These are phyloP conservation scores for Coleophoma eucalyptorum DNA, from an alignment of 2,329 filamentous ascomycete species.

Conservation along the genomic window DNA sequence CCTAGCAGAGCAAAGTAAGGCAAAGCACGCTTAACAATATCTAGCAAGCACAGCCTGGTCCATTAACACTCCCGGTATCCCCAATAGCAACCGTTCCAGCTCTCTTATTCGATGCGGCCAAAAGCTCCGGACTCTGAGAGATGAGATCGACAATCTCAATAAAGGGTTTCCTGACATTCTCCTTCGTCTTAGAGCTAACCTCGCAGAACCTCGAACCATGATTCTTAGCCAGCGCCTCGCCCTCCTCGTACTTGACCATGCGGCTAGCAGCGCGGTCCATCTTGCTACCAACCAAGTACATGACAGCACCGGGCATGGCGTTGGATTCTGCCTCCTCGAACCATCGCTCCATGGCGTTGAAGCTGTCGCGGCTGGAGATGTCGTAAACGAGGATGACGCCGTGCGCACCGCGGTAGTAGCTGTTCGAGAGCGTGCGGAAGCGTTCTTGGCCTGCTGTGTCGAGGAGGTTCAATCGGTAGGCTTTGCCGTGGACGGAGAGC, in stretches of 20 bases:
- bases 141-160: conserved; percentile 47
- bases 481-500: conserved; percentile 45
- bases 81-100: conserved; percentile 20
- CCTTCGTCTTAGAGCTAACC: conserved; percentile 48
- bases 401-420: conserved; percentile 93
- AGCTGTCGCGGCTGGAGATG: conserved; percentile 60
- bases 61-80: conserved; percentile 8
- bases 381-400: conserved; percentile 97
- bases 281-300: conserved; percentile 50
- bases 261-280: conserved; percentile 41
- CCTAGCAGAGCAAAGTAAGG: no score
- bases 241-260: conserved; percentile 43
- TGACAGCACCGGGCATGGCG: conserved; percentile 42
- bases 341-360: conserved; percentile 49
- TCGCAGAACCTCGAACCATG: conserved; percentile 47
- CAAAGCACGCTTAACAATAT: conserved; percentile 1
- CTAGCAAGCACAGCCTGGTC: conserved; percentile 21
- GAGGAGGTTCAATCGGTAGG: conserved; percentile 49
- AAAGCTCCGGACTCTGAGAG: conserved; percentile 39
- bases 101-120: conserved; percentile 22
- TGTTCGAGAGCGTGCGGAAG: conserved; percentile 89
- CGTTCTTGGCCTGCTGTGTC: conserved; percentile 96
- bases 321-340: conserved; percentile 49
- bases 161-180: conserved; percentile 47
- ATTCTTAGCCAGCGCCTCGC: conserved; percentile 39